Evolutionary conservation across 768 basidiomycete genomes (phyloP), one percentile per base, ranked within the genome.

Genomic region (Lactarius akahatsu): DNA sequence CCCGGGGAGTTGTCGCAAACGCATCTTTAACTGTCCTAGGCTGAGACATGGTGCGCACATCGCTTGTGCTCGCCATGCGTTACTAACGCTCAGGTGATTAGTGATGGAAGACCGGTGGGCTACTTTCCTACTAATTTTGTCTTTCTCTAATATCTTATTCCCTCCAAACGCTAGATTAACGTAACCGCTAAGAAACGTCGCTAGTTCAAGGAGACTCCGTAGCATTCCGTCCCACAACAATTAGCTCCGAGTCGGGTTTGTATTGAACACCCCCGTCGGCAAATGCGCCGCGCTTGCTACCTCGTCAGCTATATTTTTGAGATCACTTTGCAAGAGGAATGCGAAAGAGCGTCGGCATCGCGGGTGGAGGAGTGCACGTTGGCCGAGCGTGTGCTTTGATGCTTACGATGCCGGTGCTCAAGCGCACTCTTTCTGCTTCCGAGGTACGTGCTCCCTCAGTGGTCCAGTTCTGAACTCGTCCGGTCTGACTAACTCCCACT

Each of bases 381-480:
- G 60, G 60, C 60, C 60, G 60, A 61, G 60, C 60, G 60, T 61
- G 45, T 18, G 32, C 16, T 26, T 26, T 58, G 57, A 58, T 38
- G 36, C 16, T 23, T 16, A 16, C 57, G 57, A 16, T 40, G 10
- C 47, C 11, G 61, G 28, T 38, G 16, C 38, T 52, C 38, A 11
- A 26, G 11, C 23, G 50, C 16, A 54, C 40, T 55, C 38, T 40
- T 6, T 18, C 2, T 20, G 30, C 9, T 23, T 5, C 23, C 32
- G 16, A 61, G 47, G 60, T 61, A 28, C 9, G 26, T 28, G 16
- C n/a, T 36, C 32, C 47, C 47, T 23, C n/a, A 23, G 10, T 47
- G 47, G 47, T 13, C n/a, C 23, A 47, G 47, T 23, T 23, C 47
- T 23, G 47, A 47, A 23, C n/a, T 47, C 4, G 47, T 47, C 47